phyloP scores from a whole-genome alignment of 108 stramenopile genomes.

The Stephanodiscus triporus region DNA sequence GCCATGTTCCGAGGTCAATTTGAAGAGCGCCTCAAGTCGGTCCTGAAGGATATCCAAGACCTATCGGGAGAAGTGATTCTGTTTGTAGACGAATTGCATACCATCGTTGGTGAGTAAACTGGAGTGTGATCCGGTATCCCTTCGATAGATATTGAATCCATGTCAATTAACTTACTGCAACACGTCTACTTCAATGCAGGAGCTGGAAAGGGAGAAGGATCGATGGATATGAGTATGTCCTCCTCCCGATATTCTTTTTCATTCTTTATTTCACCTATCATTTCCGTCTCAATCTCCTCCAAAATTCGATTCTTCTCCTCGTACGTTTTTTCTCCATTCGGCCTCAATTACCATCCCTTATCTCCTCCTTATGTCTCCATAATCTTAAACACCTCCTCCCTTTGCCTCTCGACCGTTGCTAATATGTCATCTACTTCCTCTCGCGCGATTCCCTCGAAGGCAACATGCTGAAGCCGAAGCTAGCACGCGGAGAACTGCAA shows the following conservation, averaged over 20 bases:
- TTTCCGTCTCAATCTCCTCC: slow-evolving; percentile 45
- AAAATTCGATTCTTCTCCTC: slow-evolving; percentile 66
- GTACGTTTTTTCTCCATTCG: slow-evolving; percentile 64
- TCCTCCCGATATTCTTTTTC: too few species aligned
- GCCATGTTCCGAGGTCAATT: slow-evolving; percentile 97
- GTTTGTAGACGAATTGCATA: slow-evolving; percentile 97
- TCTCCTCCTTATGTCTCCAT: slow-evolving; percentile 79
- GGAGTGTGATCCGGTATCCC: slow-evolving; percentile 8
- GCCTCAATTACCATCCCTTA: slow-evolving; percentile 64
- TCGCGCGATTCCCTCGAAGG: slow-evolving; percentile 57
- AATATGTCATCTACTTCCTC: slow-evolving; percentile 82
- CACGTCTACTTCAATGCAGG: slow-evolving; percentile 33
- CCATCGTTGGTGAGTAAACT: slow-evolving; percentile 78
- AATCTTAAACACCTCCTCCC: slow-evolving; percentile 74
- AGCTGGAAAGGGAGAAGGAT: slow-evolving; percentile 69
- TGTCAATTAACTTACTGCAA: background rate
- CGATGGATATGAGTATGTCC: slow-evolving; percentile 90
- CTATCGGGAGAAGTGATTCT: slow-evolving; percentile 84
- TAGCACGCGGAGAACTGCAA: slow-evolving; percentile 95
- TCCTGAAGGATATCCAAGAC: slow-evolving; percentile 88
- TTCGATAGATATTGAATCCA: background rate
- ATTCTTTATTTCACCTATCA: slow-evolving; percentile 15
- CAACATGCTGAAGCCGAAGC: slow-evolving; percentile 94
- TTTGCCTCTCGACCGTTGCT: slow-evolving; percentile 68
- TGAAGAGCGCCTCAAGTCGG: slow-evolving; percentile 93